Conservation (phyloP, 208 protist genomes). For the Kentomonas sorsogonicus region DNA sequence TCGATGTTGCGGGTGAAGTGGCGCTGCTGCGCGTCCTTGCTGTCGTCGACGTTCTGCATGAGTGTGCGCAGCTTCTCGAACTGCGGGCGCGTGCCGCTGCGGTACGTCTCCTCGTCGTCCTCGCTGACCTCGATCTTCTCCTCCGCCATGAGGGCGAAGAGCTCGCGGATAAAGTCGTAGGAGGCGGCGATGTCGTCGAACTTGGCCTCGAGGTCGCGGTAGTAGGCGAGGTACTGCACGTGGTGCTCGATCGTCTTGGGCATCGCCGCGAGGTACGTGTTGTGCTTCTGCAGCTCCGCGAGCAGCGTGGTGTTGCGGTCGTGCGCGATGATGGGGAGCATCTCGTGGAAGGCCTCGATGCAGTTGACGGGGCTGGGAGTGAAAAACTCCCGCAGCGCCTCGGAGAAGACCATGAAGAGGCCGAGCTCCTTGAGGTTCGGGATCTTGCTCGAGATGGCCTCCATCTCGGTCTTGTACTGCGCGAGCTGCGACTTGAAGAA, state of each 20-base stretch:
- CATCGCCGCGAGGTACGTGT: constrained; percentile 63
- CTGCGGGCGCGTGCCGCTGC: constrained; percentile 87
- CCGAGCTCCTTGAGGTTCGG: constrained; percentile 79
- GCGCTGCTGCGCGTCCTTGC: constrained; percentile 84
- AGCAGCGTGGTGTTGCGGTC: constrained; percentile 85
- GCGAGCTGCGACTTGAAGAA: constrained; percentile 85
- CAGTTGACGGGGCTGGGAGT: constrained; percentile 85
- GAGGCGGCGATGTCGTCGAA: constrained; percentile 71
- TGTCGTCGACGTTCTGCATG: constrained; percentile 84
- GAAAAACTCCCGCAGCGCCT: constrained; percentile 86
- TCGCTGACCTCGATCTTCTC: constrained; percentile 86
- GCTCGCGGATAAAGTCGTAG: constrained; percentile 90
- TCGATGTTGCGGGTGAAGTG: constrained; percentile 91
- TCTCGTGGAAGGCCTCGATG: constrained; percentile 76
- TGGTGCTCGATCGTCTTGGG: constrained; percentile 92
- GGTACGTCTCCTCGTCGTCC: constrained; percentile 88
- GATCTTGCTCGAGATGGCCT: constrained; percentile 83
- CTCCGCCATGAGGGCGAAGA: constrained; percentile 83
- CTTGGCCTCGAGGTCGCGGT: constrained; percentile 63
- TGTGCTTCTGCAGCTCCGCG: constrained; percentile 76
- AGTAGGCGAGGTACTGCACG: constrained; percentile 86
- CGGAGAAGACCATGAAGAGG: constrained; percentile 82
- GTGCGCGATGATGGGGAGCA: constrained; percentile 90
- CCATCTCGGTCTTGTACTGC: constrained; percentile 83
- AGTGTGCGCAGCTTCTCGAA: constrained; percentile 90